These are phyloP conservation scores for Fusarium sp. DNA, from an alignment of 2,329 filamentous ascomycete species.

Conservation along the genomic window DNA sequence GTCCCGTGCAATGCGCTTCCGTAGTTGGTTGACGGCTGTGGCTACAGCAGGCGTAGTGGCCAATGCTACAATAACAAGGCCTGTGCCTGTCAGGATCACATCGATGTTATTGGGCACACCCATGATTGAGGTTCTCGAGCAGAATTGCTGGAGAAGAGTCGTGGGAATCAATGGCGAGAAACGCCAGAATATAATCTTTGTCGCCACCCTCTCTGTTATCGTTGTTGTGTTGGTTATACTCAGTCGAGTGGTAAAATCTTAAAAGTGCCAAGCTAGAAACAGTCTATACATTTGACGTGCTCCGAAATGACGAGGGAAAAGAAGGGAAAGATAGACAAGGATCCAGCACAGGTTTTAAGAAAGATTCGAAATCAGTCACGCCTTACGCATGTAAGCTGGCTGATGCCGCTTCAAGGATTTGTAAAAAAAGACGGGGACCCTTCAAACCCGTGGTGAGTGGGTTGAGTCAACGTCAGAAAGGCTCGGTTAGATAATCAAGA, in stretches of 20 bases:
- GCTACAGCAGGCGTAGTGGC: constrained; percentile 51
- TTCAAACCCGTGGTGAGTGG: constrained; percentile 6
- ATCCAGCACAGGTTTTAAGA: constrained; percentile 11
- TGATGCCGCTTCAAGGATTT: constrained; percentile 5
- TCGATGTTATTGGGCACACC: constrained; percentile 16
- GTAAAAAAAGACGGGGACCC: constrained; percentile 17
- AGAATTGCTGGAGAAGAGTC: background rate
- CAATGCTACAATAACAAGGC: constrained; percentile 48
- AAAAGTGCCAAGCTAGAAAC: background rate
- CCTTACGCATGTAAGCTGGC: constrained; percentile 28
- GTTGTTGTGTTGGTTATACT: background rate
- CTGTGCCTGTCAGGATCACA: constrained; percentile 45
- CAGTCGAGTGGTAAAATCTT: background rate
- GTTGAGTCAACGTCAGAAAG: constrained; percentile 29
- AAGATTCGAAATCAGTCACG: constrained; percentile 11
- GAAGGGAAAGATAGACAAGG: constrained; percentile 1
- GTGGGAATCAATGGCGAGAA: constrained; percentile 3
- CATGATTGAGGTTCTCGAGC: constrained; percentile 15
- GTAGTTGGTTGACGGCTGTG: constrained; percentile 48
- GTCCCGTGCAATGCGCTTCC: constrained; percentile 50
- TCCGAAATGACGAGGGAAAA: background rate
- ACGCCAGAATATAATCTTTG: constrained; percentile 4
- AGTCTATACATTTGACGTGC: background rate
- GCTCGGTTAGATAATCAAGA: constrained; percentile 6
- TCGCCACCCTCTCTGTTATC: background rate